Conservation (phyloP, 1,139 yeast genomes). For the Oligophagozyma castellii region DNA sequence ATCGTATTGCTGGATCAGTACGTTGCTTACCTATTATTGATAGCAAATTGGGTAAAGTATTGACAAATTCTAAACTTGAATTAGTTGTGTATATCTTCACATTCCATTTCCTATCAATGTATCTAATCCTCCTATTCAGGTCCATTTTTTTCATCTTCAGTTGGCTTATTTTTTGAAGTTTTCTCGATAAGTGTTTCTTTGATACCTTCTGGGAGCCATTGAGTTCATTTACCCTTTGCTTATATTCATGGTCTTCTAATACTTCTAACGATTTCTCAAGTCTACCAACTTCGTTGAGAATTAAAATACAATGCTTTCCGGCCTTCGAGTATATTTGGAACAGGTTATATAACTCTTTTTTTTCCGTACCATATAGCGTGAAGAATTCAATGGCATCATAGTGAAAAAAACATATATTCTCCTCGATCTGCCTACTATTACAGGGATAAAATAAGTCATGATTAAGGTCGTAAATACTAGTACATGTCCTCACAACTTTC, state of each 20-base stretch:
- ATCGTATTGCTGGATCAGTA: constrained; percentile 43
- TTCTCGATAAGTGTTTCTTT: constrained; percentile 6
- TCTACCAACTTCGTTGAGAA: constrained; percentile 38
- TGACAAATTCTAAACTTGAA: constrained; percentile 33
- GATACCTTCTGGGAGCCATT: constrained; percentile 8
- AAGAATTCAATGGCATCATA: constrained; percentile 36
- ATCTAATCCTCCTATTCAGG: constrained; percentile 13
- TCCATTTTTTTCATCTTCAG: constrained; percentile 10
- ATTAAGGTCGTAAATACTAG: constrained; percentile 31
- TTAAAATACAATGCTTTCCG: constrained; percentile 27
- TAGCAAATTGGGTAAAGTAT: constrained; percentile 43
- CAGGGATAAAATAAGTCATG: constrained; percentile 45
- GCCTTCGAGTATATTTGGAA: constrained; percentile 14
- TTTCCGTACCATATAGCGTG: constrained; percentile 22
- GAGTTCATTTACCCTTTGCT: constrained; percentile 25
- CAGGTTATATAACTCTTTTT: constrained; percentile 15
- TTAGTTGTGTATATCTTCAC: constrained; percentile 12
- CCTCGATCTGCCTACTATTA: constrained; percentile 28
- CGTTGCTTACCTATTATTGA: constrained; percentile 40
- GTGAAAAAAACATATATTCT: constrained; percentile 32
- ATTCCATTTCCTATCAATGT: constrained; percentile 18
- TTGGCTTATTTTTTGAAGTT: constrained; percentile 8
- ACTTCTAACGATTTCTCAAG: constrained; percentile 32
- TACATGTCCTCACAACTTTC: constrained; percentile 23
- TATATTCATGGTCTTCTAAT: constrained; percentile 34